Conservation (phyloP, 2,329 filamentous ascomycete species). For the Xylariaceae sp. region DNA sequence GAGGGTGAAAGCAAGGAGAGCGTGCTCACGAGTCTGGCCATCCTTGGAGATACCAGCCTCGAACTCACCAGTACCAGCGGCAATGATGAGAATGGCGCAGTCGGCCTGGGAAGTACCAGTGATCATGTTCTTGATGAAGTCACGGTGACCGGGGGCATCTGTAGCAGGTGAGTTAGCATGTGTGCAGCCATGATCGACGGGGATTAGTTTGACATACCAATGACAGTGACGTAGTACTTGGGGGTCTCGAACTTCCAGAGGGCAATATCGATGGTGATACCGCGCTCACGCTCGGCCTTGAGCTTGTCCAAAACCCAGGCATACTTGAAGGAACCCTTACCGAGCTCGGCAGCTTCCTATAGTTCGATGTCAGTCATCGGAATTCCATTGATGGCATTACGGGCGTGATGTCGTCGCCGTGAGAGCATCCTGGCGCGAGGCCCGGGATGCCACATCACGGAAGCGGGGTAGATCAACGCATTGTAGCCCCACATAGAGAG, state of each 20-base stretch:
- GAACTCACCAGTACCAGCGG: conserved; percentile 99
- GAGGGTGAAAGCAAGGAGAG: conserved; percentile 98
- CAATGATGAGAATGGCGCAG: conserved; percentile 99
- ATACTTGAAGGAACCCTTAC: conserved; percentile 99
- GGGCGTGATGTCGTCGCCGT: neutral
- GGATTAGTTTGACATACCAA: conserved; percentile 56
- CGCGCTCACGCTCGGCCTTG: conserved; percentile 99
- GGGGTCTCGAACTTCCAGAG: conserved; percentile 99
- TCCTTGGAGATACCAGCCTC: conserved; percentile 99
- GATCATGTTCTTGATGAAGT: conserved; percentile 99
- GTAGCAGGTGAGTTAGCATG: conserved; percentile 12
- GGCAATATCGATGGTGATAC: conserved; percentile 99
- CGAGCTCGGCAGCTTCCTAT: conserved; percentile 96
- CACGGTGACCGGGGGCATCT: conserved; percentile 99
- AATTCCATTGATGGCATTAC: neutral
- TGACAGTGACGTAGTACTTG: conserved; percentile 97
- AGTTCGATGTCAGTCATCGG: conserved; percentile 13
- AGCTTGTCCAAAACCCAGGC: conserved; percentile 99
- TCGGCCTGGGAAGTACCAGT: conserved; percentile 99
- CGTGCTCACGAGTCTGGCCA: conserved; percentile 99
- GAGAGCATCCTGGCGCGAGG: neutral
- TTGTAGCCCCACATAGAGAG: conserved; percentile 27
- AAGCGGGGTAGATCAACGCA: conserved; percentile 30
- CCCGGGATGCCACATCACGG: conserved; percentile 16
- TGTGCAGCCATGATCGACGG: neutral